Base-by-base conservation (phyloP, 345 rosid species). In the Geranium brycei region DNA sequence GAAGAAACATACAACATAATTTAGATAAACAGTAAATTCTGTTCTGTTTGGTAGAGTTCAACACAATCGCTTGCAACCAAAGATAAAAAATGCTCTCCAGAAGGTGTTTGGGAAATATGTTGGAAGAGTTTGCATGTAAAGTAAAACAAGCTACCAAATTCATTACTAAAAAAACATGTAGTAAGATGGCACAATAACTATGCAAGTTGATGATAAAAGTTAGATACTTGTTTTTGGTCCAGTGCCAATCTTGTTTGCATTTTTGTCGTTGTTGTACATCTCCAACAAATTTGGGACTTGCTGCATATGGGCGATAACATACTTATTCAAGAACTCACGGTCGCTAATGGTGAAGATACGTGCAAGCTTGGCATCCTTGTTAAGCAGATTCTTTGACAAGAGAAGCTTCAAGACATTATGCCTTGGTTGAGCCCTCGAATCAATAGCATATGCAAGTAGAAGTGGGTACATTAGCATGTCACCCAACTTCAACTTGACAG, bases 321-420 rank as follows among this genome's bases (percentile, higher is more conserved):
- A 77, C 2, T 38, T 40, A 53, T 65, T 17, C 75, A 61, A 6
- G 65, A 77, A 77, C 13, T 17, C 7, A 51, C 62, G 58, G 65
- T 73, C 68, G 31, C 18, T 1, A 13, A 67, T 17, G 8, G 23
- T 5, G 17, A 64, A 30, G 1, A 60, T 19, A 51, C 31, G 19
- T 7, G 15, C 17, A n/a, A 53, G 0, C 3, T 16, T 41, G 17
- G 17, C 32, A 14, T 38, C 58, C 55, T 31, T 12, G 7, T 19
- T 17, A 17, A 73, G 28, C 67, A 73, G 75, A 30, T 66, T 71
- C 69, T 65, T 77, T 19, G 77, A 73, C 40, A 35, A 58, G 65
- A 73, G 63, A 60, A 11, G 7, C 64, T 66, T 60, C 31, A 77
- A 13, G 51, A 77, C 62, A 47, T 61, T 65, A 17, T 68, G 69